Conservation (phyloP, 805 yeast species). For the Pichia scutulata region DNA sequence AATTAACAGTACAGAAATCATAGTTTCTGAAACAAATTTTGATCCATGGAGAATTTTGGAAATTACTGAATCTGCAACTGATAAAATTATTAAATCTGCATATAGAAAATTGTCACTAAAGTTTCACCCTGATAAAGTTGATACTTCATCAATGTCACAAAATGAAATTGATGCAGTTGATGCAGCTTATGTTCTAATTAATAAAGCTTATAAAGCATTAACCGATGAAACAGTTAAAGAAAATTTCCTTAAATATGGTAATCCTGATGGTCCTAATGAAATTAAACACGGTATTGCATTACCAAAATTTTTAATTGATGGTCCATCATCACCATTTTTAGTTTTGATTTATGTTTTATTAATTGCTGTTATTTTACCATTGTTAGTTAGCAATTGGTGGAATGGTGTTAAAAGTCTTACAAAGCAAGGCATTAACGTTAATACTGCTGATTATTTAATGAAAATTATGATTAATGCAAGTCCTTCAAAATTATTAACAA, state of each 20-base stretch:
- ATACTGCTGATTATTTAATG: slow-evolving; percentile 74
- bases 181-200: slow-evolving; percentile 68
- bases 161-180: slow-evolving; percentile 56
- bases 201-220: slow-evolving; percentile 88
- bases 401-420: slow-evolving; percentile 68
- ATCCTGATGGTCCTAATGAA: slow-evolving; percentile 96
- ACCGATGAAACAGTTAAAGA: slow-evolving; percentile 83
- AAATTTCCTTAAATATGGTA: slow-evolving; percentile 82
- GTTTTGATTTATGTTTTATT: slow-evolving; percentile 56
- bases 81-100: slow-evolving; percentile 68
- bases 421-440: slow-evolving; percentile 71
- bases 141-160: slow-evolving; percentile 48
- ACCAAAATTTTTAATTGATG: slow-evolving; percentile 85
- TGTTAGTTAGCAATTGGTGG: slow-evolving; percentile 89
- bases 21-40: slow-evolving; percentile 42
- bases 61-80: slow-evolving; percentile 57
- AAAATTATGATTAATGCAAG: slow-evolving; percentile 65
- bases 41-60: slow-evolving; percentile 91
- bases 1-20: slow-evolving; percentile 38
- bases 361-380: slow-evolving; percentile 75
- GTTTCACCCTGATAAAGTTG: slow-evolving; percentile 90
- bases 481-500: slow-evolving; percentile 58
- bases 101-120: slow-evolving; percentile 83
- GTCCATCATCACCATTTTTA: slow-evolving; percentile 60
- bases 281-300: slow-evolving; percentile 88